Percentiles rank a stretch among this genome's conserved stretches.
Conservation (phyloP, 163 green algal genomes). For the Coccomyxa subellipsoidea region DNA sequence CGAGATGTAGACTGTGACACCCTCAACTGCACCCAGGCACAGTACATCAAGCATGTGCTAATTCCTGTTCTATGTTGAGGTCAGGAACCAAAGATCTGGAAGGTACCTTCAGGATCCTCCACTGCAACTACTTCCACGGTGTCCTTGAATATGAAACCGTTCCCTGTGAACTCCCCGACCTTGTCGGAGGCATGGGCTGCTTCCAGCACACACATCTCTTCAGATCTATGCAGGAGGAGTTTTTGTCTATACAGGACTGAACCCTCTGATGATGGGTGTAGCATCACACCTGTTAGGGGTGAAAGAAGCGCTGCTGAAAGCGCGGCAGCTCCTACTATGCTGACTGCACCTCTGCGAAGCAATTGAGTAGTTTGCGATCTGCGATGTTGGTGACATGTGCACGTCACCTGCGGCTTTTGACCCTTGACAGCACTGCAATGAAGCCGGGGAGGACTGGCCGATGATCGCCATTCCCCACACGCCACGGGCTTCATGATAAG, state of each 20-base stretch:
- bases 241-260: too few relatives aligned
- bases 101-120: slow-evolving; percentile 51
- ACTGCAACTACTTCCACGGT: slow-evolving; percentile 48
- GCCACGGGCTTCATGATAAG: too few relatives aligned
- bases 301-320: neutral
- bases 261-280: too few relatives aligned
- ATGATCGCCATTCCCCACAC: too few relatives aligned
- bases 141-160: slow-evolving; percentile 68
- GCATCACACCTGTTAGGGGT: neutral
- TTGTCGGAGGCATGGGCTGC: slow-evolving; percentile 17
- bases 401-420: neutral
- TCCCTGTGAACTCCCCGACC: slow-evolving; percentile 35
- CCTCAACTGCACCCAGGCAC: slow-evolving; percentile 41
- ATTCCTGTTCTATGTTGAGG: neutral
- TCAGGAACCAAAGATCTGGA: neutral
- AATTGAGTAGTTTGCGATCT: neutral
- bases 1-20: slow-evolving; percentile 74
- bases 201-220: neutral
- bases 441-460: too few relatives aligned
- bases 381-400: neutral
- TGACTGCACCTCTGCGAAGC: neutral
- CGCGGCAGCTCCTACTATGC: neutral
- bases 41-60: neutral
- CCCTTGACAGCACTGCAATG: too few relatives aligned
- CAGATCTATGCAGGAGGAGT: too few relatives aligned